These are phyloP conservation scores for Linnemannia schmuckeri DNA, from an alignment of 192 early-diverging fungal genomes.

Conservation along the genomic window DNA sequence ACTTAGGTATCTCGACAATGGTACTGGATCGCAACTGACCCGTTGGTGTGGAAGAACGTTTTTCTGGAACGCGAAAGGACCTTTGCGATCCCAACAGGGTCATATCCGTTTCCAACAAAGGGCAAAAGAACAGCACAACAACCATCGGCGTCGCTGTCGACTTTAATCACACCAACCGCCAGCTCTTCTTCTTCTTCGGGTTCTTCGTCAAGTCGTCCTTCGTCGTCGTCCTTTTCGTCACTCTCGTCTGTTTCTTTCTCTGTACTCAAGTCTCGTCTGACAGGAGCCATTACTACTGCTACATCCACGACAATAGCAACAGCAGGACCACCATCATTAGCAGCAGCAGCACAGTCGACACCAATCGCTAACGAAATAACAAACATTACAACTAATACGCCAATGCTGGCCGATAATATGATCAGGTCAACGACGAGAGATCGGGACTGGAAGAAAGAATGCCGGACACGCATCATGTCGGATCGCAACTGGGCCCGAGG, in stretches of 20 bases:
- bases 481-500: conserved; percentile 50
- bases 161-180: neutral
- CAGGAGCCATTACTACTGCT: conserved; percentile 3
- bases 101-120: neutral
- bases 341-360: neutral
- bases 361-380: neutral
- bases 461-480: conserved; percentile 37
- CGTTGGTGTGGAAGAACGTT: conserved; percentile 30
- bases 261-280: neutral
- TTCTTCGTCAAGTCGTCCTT: neutral
- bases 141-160: neutral
- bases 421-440: neutral
- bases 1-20: conserved; percentile 46
- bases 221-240: neutral
- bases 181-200: neutral
- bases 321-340: neutral
- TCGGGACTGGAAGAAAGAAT: conserved; percentile 51
- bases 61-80: conserved; percentile 28
- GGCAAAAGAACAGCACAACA: neutral
- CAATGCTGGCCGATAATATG: neutral
- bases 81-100: conserved; percentile 25
- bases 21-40: conserved; percentile 51
- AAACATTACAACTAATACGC: neutral
- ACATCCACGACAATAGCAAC: neutral
- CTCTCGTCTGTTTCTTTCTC: neutral